phyloP scores from a whole-genome alignment of 176 grass and related monocot genomes.

The Cenchrus purpureus region DNA sequence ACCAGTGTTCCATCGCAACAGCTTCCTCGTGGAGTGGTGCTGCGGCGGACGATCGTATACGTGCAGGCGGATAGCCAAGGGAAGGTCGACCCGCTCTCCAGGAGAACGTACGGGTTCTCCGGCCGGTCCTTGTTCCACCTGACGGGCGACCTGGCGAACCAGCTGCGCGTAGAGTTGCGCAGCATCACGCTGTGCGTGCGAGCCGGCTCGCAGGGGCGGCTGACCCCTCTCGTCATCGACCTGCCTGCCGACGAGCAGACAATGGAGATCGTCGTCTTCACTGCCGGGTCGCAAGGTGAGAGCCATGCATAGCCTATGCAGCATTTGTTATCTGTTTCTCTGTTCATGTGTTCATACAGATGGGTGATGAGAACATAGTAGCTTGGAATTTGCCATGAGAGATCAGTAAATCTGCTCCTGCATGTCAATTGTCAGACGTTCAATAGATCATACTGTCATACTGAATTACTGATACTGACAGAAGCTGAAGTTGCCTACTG shows the following conservation, averaged over 20 bases:
- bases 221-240: constrained; percentile 27
- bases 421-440: not conserved
- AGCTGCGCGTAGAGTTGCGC: not conserved
- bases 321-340: not conserved
- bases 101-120: not conserved
- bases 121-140: not conserved
- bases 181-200: constrained; percentile 17
- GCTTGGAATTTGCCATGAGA: not conserved
- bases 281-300: not conserved
- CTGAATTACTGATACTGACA: not conserved
- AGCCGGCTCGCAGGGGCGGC: constrained; percentile 4
- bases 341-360: not conserved
- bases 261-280: constrained; percentile 8
- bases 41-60: not conserved
- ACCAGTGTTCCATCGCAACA: not conserved
- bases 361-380: not conserved
- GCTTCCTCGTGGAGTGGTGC: not conserved
- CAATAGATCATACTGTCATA: no score
- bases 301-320: not conserved
- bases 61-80: not conserved
- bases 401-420: not conserved
- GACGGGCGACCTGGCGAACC: not conserved
- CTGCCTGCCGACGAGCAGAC: not conserved
- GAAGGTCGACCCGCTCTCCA: not conserved
- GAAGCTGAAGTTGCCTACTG: no score